Conservation (phyloP, 1,139 yeast genomes). For the Hanseniaspora sp. region DNA sequence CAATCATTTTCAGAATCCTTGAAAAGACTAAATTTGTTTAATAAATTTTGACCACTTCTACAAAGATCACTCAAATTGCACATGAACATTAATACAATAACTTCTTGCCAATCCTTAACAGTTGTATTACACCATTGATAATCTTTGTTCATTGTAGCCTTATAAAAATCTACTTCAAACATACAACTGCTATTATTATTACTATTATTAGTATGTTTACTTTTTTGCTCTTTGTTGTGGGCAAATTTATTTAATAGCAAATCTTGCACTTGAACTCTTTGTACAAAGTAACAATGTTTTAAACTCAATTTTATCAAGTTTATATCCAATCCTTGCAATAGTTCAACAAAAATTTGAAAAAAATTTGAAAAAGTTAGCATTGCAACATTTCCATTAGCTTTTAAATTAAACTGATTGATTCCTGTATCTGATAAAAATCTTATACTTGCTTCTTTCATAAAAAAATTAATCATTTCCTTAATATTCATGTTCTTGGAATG, state of each 20-base stretch:
- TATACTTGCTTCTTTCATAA: not conserved
- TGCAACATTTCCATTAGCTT: not conserved
- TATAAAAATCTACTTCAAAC: constrained; percentile 6
- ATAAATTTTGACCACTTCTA: not conserved
- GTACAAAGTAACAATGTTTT: constrained; percentile 9
- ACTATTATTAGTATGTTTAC: not conserved
- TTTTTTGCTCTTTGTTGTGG: not conserved
- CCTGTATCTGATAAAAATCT: constrained; percentile 11
- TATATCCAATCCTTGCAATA: not conserved
- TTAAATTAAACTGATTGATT: constrained; percentile 4
- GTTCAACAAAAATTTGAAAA: constrained; percentile 1
- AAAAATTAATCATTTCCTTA: not conserved
- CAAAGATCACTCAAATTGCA: not conserved
- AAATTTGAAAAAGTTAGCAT: constrained; percentile 6
- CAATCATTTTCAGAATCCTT: not conserved
- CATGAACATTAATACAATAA: constrained; percentile 2
- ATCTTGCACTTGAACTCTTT: not conserved
- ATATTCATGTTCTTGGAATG: not conserved
- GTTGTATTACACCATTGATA: constrained; percentile 11
- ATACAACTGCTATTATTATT: too few relatives aligned
- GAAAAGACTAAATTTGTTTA: not conserved
- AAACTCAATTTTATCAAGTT: not conserved
- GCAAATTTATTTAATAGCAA: not conserved
- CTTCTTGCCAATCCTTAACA: not conserved
- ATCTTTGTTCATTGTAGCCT: constrained; percentile 7